Percentiles rank a stretch among this genome's conserved stretches.
Conservation (phyloP, 768 basidiomycete genomes). For the Suillus ampliporus region DNA sequence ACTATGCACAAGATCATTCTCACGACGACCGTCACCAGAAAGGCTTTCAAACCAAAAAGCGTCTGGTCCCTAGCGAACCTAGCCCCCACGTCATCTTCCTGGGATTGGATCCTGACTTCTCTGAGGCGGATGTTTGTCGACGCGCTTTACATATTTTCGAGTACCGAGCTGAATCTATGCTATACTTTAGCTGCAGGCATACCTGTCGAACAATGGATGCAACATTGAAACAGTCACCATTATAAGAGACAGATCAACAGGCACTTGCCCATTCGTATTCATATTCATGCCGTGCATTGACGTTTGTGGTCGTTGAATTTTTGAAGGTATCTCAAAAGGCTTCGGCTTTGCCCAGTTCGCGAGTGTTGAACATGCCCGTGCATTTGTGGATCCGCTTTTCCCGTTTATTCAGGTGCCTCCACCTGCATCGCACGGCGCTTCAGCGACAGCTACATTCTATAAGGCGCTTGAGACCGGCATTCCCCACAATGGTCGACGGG, state of each 20-base stretch:
- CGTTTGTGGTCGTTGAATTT: constrained; percentile 68
- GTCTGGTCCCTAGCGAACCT: constrained; percentile 81
- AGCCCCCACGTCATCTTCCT: constrained; percentile 96
- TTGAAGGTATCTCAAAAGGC: constrained; percentile 90
- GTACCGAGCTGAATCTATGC: constrained; percentile 43
- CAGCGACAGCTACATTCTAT: constrained; percentile 72
- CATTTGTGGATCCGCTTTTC: constrained; percentile 89
- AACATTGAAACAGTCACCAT: constrained; percentile 89
- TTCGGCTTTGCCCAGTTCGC: constrained; percentile 98
- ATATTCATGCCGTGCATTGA: constrained; percentile 73
- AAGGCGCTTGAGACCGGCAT: constrained; percentile 74
- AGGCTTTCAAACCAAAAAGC: constrained; percentile 66
- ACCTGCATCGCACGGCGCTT: constrained; percentile 84
- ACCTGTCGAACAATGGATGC: constrained; percentile 73
- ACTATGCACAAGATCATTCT: constrained; percentile 50
- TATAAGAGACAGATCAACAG: constrained; percentile 95
- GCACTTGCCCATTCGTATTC: constrained; percentile 88
- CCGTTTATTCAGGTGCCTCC: constrained; percentile 94
- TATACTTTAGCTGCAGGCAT: constrained; percentile 73
- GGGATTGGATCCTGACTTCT: constrained; percentile 90
- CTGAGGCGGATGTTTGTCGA: constrained; percentile 87
- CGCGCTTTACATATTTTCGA: constrained; percentile 40
- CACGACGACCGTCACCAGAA: constrained; percentile 55
- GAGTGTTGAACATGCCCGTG: constrained; percentile 82
- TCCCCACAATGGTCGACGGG: constrained; percentile 79